Evolutionary conservation across 108 stramenopile genomes (phyloP).

Genomic region (Hondaea fermentalgiana): DNA sequence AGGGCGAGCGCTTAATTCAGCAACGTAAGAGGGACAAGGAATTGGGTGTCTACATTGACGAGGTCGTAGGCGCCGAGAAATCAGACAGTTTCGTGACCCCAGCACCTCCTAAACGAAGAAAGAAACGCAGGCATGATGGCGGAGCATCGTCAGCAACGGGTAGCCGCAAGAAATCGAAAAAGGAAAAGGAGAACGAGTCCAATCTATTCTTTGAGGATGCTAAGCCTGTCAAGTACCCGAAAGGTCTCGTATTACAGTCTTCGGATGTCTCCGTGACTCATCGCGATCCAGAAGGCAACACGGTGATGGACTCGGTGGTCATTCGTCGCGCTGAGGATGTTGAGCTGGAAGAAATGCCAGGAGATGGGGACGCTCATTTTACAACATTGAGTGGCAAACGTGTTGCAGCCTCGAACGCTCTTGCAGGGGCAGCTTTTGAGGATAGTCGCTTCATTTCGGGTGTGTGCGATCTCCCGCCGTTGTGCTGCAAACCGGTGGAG

Average conservation of each 20-base stretch:
- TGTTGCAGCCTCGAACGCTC: not conserved
- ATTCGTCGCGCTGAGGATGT: not conserved
- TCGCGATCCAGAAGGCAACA: not conserved
- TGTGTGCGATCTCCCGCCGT: not conserved
- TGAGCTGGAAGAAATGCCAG: not conserved
- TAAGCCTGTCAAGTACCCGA: not conserved
- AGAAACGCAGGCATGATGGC: not conserved
- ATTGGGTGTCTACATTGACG: not conserved
- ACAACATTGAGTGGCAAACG: not conserved
- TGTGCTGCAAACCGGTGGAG: not conserved
- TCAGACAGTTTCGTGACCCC: not conserved
- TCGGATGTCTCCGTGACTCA: not conserved
- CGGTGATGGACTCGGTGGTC: not conserved
- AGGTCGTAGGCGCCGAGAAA: constrained; percentile 4
- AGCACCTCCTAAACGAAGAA: not conserved
- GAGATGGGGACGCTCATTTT: not conserved
- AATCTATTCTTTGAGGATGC: not conserved
- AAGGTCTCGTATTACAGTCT: not conserved
- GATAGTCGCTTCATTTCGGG: not conserved
- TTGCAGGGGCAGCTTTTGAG: not conserved
- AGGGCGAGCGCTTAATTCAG: not conserved
- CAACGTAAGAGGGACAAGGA: not conserved
- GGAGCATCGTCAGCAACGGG: too few relatives aligned
- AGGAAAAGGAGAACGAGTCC: too few relatives aligned
- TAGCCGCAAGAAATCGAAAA: too few relatives aligned